Conservation (phyloP, 2,329 filamentous ascomycete species). For the Colletotrichum eremochloae region DNA sequence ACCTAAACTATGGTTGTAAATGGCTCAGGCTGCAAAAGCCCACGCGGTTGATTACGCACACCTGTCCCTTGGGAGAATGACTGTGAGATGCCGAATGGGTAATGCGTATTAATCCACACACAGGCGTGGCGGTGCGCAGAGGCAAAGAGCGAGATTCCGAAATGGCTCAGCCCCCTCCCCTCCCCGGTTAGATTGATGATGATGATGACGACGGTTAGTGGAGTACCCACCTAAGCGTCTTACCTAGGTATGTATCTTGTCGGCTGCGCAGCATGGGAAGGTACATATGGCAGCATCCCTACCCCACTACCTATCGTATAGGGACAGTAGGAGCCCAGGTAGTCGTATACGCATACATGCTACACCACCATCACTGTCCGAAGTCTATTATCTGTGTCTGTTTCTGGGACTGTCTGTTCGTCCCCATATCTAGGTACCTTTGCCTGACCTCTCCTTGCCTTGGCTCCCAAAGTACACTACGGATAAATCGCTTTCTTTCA, state of each 20-base stretch:
- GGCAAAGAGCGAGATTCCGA: not conserved
- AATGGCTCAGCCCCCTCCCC: conserved; percentile 32
- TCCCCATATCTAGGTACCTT: not conserved
- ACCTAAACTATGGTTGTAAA: not conserved
- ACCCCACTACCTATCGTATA: not conserved
- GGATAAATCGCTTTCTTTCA: conserved; percentile 1
- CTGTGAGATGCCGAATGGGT: not conserved
- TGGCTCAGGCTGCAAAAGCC: not conserved
- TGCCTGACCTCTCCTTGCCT: conserved; percentile 14
- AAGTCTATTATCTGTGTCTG: not conserved
- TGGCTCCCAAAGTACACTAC: not conserved
- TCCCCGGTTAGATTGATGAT: conserved; percentile 16
- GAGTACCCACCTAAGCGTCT: not conserved
- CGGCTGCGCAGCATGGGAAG: not conserved
- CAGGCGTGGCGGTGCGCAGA: conserved; percentile 4
- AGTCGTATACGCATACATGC: not conserved
- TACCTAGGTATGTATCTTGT: not conserved
- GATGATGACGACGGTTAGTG: conserved; percentile 19
- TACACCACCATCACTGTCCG: not conserved
- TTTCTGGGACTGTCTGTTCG: not conserved
- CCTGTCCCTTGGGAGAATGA: not conserved
- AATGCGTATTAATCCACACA: conserved; percentile 2
- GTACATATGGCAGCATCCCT: conserved; percentile 5
- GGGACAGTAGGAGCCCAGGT: no score
- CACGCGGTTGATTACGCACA: conserved; percentile 19